Evolutionary conservation across 345 rosid species (phyloP).

Genomic region (Alliaria petiolata): DNA sequence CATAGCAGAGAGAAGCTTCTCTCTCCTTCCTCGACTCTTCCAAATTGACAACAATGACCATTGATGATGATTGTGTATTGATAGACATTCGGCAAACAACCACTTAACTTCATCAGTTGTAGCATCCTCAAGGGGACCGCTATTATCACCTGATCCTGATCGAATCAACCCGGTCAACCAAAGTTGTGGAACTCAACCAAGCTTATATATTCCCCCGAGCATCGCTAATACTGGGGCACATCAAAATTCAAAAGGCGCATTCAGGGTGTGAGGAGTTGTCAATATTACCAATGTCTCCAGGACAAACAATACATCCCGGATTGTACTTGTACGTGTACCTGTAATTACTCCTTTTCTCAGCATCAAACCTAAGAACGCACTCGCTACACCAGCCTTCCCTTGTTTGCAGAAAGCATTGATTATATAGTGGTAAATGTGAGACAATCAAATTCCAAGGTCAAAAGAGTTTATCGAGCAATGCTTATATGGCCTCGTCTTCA

Average conservation of each 20-base stretch:
- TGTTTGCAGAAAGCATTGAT: constrained; percentile 11
- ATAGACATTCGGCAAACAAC: constrained; percentile 45
- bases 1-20: constrained; percentile 30
- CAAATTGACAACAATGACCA: constrained; percentile 42
- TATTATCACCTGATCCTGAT: too few species aligned
- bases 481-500: constrained; percentile 43
- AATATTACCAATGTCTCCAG: constrained; percentile 30
- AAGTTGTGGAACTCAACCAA: too few species aligned
- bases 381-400: constrained; percentile 35
- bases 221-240: constrained; percentile 40
- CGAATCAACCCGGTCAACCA: too few species aligned
- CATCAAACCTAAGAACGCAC: constrained; percentile 37
- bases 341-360: constrained; percentile 35
- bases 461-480: constrained; percentile 35
- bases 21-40: constrained; percentile 43
- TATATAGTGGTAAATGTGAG: too few species aligned
- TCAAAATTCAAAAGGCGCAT: constrained; percentile 41
- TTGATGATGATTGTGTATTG: constrained; percentile 45
- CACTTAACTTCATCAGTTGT: too few species aligned
- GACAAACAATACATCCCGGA: constrained; percentile 32
- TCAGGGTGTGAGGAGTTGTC: constrained; percentile 40
- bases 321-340: constrained; percentile 45
- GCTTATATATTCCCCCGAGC: too few species aligned
- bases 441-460: not conserved
- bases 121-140: too few species aligned